phyloP scores from a whole-genome alignment of 148 eudicot species.

The Camellia lanceoleosa region DNA sequence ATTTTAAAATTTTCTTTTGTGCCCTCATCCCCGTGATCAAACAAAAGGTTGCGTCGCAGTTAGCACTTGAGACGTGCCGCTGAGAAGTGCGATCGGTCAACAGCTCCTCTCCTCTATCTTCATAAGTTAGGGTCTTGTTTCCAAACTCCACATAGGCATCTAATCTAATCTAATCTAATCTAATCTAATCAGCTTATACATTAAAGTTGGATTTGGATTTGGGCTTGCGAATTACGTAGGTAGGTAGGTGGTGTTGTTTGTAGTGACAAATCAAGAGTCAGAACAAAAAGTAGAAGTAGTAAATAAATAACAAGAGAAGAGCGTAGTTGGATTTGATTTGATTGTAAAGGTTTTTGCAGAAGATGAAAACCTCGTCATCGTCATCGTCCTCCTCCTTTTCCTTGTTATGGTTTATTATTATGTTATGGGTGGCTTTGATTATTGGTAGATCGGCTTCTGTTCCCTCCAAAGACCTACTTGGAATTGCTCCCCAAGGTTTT shows the following conservation, averaged over 20 bases:
- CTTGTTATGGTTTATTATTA: not conserved
- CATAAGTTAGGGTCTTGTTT: no score
- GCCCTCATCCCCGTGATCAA: no score
- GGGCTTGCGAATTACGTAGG: no score
- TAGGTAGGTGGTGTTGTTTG: not conserved
- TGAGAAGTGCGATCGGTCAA: no score
- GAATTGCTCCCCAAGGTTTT: constrained; percentile 57
- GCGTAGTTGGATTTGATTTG: not conserved
- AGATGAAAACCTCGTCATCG: constrained; percentile 10
- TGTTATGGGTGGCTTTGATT: not conserved
- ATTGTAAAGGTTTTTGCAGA: not conserved
- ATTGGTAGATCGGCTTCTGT: constrained; percentile 40
- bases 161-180: no score
- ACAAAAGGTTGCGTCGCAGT: no score
- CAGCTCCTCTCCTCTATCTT: no score
- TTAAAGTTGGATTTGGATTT: no score
- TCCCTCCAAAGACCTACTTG: constrained; percentile 35
- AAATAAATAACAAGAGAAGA: not conserved
- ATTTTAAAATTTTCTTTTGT: no score
- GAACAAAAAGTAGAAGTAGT: not conserved
- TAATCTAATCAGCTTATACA: no score
- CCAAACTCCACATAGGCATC: no score
- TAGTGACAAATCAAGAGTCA: not conserved
- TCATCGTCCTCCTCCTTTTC: not conserved
- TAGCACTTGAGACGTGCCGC: no score